Evolutionary conservation across 1,284 basidiomycete genomes (phyloP).

Genomic region (Ganoderma multipileum): DNA sequence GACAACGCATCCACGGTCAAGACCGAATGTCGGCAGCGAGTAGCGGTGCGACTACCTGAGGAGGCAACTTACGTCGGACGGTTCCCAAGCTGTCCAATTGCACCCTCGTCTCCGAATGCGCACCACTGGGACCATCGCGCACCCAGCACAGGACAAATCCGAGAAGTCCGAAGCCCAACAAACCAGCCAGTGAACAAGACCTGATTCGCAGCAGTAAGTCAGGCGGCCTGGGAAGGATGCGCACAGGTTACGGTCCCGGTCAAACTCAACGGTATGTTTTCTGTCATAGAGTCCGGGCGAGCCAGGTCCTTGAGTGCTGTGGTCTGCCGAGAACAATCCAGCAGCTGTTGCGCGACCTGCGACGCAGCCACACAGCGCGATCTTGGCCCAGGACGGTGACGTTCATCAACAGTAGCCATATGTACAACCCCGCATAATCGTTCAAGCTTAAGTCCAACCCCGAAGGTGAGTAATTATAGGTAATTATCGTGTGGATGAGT

Average conservation of each 20-base stretch:
- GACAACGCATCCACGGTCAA: neutral
- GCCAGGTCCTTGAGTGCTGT: neutral
- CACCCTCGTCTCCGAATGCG: neutral
- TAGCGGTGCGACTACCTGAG: too few species aligned
- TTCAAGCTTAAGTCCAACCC: too few species aligned
- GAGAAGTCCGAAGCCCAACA: neutral
- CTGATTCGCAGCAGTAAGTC: neutral
- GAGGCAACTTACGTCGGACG: neutral
- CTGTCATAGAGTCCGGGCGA: neutral
- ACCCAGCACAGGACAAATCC: neutral
- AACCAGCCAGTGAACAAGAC: neutral
- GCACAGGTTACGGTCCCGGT: neutral
- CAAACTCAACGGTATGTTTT: neutral
- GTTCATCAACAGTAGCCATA: neutral
- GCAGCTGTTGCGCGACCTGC: neutral
- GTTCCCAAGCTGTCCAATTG: neutral
- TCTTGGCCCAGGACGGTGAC: neutral
- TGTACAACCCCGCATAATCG: neutral
- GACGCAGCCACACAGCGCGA: neutral
- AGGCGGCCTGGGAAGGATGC: neutral
- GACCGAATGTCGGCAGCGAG: too few species aligned
- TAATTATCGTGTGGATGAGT: neutral
- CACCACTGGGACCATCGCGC: neutral
- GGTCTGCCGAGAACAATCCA: neutral
- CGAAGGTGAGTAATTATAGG: too few species aligned